Percentiles rank a stretch among this genome's conserved stretches.
Evolutionary conservation across 2,329 filamentous ascomycete genomes (phyloP).

Genomic region (Colletotrichum coccodes): DNA sequence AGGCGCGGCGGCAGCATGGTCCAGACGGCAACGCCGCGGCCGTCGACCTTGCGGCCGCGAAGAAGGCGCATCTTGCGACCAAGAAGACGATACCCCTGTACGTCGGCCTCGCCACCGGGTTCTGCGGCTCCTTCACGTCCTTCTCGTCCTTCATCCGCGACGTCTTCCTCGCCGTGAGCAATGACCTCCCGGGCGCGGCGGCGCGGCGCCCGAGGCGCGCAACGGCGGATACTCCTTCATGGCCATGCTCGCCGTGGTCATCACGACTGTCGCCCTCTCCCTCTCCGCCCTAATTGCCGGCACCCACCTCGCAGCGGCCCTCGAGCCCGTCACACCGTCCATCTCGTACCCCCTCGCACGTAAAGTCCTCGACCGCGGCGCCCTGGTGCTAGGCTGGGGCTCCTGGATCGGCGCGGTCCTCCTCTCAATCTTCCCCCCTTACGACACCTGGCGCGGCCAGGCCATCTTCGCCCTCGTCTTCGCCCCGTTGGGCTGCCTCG

Average conservation of each 20-base stretch:
- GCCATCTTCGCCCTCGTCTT: slow-evolving; percentile 84
- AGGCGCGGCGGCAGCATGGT: slow-evolving; percentile 44
- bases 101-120: slow-evolving; percentile 85
- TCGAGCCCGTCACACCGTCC: slow-evolving; percentile 68
- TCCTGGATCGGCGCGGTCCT: slow-evolving; percentile 83
- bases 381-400: slow-evolving; percentile 74
- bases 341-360: slow-evolving; percentile 68
- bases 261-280: slow-evolving; percentile 77
- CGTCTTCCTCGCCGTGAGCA: slow-evolving; percentile 80
- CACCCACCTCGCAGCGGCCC: slow-evolving; percentile 75
- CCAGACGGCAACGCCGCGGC: slow-evolving; percentile 46
- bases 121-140: slow-evolving; percentile 90
- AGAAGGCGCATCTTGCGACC: slow-evolving; percentile 67
- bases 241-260: slow-evolving; percentile 79
- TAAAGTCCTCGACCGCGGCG: slow-evolving; percentile 69
- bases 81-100: slow-evolving; percentile 93
- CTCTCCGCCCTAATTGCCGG: slow-evolving; percentile 77
- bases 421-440: slow-evolving; percentile 77
- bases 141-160: slow-evolving; percentile 90
- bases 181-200: slow-evolving; percentile 64
- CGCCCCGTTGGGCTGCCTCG: slow-evolving; percentile 81
- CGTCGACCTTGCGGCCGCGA: slow-evolving; percentile 55
- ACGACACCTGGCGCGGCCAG: slow-evolving; percentile 79
- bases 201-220: slow-evolving; percentile 54
- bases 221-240: slow-evolving; percentile 85